Base-by-base conservation (phyloP, 352 stramenopile species). In the Pythium phragmitis region DNA sequence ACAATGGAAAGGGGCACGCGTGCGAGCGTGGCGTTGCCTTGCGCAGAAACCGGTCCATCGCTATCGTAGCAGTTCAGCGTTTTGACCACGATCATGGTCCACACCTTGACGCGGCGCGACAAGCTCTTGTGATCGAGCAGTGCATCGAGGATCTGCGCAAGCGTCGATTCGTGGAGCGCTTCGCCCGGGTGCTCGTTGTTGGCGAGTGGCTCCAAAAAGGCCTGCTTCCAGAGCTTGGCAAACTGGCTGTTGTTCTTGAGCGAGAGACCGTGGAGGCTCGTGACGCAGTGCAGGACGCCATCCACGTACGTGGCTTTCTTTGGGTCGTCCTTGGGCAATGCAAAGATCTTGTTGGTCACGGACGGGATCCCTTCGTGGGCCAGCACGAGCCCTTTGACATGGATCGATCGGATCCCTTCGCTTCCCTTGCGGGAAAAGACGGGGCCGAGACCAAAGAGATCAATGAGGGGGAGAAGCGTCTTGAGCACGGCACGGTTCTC, bases 31-130 rank as follows among this genome's bases (percentile, higher is more conserved):
- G 23, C 23, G 9, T 72, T 39, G n/a, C 77, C 68, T 14, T 11
- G 43, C 26, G 28, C n/a, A 16, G 45, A 48, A 2, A 82, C 46
- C 42, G 72, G 68, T 2, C 39, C 46, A 0, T 67, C 69, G 5
- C 53, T 57, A 1, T 60, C 57, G 36, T 77, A 88, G 30, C 73
- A 67, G 14, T 59, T 51, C 7, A 87, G 60, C 1, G 79, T 34
- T n/a, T 79, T 74, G 62, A 84, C 69, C 23, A 91, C 28, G 8
- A 91, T 65, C 63, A 89, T 75, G n/a, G 74, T 79, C 79, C 80
- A 88, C 21, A 85, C 76, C 39, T 83, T 83, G 21, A 89, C 69
- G 2, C 78, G 77, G 33, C 73, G 72, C 3, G 82, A 85, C 2
- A 87, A 61, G 57, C 76, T 87, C 46, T 68, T 74, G 63, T 82